Evolutionary conservation across 2,329 filamentous ascomycete species (phyloP), one percentile per base, ranked within the genome.

Genomic region (Calonectria pseudoreteaudii): DNA sequence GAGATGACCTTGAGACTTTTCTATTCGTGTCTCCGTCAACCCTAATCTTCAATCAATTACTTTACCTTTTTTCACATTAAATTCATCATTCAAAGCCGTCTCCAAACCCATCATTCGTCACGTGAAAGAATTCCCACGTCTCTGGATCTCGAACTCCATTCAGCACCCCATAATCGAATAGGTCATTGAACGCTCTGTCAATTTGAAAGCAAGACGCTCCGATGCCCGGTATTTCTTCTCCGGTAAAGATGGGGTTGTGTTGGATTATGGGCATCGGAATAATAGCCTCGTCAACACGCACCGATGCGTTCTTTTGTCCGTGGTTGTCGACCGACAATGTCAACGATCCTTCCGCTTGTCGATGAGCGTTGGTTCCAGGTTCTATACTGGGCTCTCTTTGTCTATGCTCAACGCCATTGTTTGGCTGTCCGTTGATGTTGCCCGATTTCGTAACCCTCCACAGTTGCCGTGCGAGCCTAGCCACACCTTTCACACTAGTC

Each of bases 401-500:
- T 7, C 26, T 28, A 20, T 6, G 0, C 11, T 44, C n/a, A 14
- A 26, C 41, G 5, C 23, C 8, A 16, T 47, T 31, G n/a, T 20
- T 20, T 20, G n/a, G 31, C 13, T 56, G 64, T n/a, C n/a, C n/a
- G 8, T 56, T 58, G 3, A 18, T 41, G 30, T 13, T 36, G 0
- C 41, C 26, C 34, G 36, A 38, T 30, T 52, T 74, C 10, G 23
- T 65, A 16, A 65, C 65, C 28, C 56, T 66, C 71, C 49, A 71
- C 3, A 75, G 16, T 26, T 50, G 56, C 5, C 65, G 66, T 6
- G 71, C 71, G 3, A 75, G 64, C 18, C 64, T 75, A 10, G 73
- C 71, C 14, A 75, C 53, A 2, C 67, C 67, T n/a, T 71, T 69
- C 4, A 69, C 71, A 16, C 71, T 75, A 2, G 73, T 75, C 73